Evolutionary conservation across 257 asterid species (phyloP).

Genomic region (Nyctanthes arbortristis): DNA sequence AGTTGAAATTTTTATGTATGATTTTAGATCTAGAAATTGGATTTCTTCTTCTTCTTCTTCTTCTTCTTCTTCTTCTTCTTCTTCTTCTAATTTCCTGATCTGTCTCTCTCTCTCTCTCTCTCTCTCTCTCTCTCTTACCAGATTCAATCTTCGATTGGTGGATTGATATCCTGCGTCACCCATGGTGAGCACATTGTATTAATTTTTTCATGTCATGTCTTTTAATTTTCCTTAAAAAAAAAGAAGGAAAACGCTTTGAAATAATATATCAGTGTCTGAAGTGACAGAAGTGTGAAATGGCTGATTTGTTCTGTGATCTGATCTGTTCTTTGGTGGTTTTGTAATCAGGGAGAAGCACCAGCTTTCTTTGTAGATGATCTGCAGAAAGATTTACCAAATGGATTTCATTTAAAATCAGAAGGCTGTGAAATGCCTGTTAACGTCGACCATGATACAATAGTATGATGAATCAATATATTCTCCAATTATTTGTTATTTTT

Average conservation of each 20-base stretch:
- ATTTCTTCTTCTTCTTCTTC: conserved; percentile 27
- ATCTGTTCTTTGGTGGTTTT: conserved; percentile 17
- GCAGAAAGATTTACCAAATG: conserved; percentile 35
- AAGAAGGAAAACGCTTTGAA: neutral
- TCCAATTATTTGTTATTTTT: conserved; percentile 9
- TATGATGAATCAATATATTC: conserved; percentile 36
- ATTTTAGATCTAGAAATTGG: conserved; percentile 22
- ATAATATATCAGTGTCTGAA: too few species aligned
- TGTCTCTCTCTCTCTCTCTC: conserved; percentile 19
- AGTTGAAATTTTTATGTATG: conserved; percentile 9
- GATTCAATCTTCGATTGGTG: conserved; percentile 42
- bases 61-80: neutral
- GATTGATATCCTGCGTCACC: conserved; percentile 34
- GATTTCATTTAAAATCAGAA: conserved; percentile 43
- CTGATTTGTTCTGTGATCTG: conserved; percentile 27
- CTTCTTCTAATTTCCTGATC: conserved; percentile 27
- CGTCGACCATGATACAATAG: conserved; percentile 56
- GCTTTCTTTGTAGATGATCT: conserved; percentile 62
- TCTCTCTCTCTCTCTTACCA: conserved; percentile 30
- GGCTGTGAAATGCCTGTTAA: conserved; percentile 46
- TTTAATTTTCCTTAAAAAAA: neutral
- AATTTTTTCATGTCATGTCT: neutral
- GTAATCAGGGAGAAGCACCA: conserved; percentile 87
- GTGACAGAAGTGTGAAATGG: too few species aligned
- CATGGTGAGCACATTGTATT: conserved; percentile 61